Percentiles rank a stretch among this genome's conserved stretches.
Evolutionary conservation across 768 basidiomycete species (phyloP).

Genomic region (Suillus sp.): DNA sequence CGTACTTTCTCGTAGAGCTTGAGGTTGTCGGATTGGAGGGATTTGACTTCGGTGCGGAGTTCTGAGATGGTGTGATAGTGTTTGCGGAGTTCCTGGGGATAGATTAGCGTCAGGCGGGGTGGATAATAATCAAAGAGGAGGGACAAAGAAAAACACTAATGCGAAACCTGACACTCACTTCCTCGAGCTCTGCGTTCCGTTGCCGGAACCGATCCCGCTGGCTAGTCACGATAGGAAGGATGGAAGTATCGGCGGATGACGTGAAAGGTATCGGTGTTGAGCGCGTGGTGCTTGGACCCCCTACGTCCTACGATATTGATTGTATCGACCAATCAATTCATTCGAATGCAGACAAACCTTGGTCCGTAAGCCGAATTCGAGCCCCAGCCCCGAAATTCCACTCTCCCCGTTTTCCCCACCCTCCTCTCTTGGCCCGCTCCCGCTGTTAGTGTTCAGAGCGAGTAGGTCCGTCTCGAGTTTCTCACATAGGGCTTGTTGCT

Average conservation of each 20-base stretch:
- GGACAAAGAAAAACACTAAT: neutral
- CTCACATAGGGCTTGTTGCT: slow-evolving; percentile 81
- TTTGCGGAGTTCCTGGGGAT: slow-evolving; percentile 80
- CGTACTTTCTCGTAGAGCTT: slow-evolving; percentile 99
- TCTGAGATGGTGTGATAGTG: slow-evolving; percentile 96
- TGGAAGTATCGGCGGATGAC: slow-evolving; percentile 84
- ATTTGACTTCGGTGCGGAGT: slow-evolving; percentile 89
- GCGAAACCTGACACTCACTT: slow-evolving; percentile 49
- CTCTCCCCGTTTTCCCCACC: slow-evolving; percentile 37
- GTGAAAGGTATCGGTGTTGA: slow-evolving; percentile 71
- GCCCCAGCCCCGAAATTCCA: slow-evolving; percentile 70
- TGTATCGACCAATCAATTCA: no score
- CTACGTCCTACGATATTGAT: slow-evolving; percentile 20
- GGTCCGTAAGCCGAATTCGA: slow-evolving; percentile 42
- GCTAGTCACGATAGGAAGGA: slow-evolving; percentile 97
- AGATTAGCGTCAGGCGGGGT: neutral
- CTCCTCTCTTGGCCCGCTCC: slow-evolving; percentile 30
- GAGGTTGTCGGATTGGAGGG: slow-evolving; percentile 91
- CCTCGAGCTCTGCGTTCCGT: slow-evolving; percentile 95
- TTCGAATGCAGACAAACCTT: neutral
- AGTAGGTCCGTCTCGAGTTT: slow-evolving; percentile 90
- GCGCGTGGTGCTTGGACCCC: slow-evolving; percentile 35
- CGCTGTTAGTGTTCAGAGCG: slow-evolving; percentile 59
- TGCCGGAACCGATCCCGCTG: slow-evolving; percentile 98
- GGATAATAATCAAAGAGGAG: slow-evolving; percentile 4